phyloP scores from a whole-genome alignment of 1,284 basidiomycete species.

The Austropuccinia psidii region DNA sequence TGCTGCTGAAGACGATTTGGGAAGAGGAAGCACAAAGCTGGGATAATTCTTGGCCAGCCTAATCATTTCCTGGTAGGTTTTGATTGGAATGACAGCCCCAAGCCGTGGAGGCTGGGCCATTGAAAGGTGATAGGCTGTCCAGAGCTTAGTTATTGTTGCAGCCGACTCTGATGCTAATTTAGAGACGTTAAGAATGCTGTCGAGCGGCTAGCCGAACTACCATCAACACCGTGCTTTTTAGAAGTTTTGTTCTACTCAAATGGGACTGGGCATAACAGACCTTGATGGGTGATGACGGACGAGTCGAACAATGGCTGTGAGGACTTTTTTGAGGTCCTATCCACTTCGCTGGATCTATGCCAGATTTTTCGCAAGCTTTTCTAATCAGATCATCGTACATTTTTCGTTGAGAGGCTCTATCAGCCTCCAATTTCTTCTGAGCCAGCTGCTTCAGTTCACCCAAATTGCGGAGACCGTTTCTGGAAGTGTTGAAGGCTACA shows the following conservation, averaged over 20 bases:
- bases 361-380: conserved; percentile 6
- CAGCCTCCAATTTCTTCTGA: conserved; percentile 6
- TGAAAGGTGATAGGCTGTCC: conserved; percentile 70
- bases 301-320: neutral
- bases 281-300: conserved; percentile 24
- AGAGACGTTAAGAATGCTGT: conserved; percentile 67
- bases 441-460: conserved; percentile 19
- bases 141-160: conserved; percentile 66
- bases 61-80: conserved; percentile 66
- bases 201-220: conserved; percentile 58
- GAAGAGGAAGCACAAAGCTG: conserved; percentile 67
- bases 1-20: neutral
- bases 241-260: neutral
- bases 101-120: conserved; percentile 59
- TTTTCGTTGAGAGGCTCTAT: conserved; percentile 6
- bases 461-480: conserved; percentile 18
- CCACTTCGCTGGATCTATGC: neutral
- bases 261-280: neutral
- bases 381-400: conserved; percentile 17
- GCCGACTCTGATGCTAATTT: conserved; percentile 65
- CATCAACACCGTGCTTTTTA: neutral
- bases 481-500: neutral
- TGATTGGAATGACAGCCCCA: conserved; percentile 66
- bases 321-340: neutral
- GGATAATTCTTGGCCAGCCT: conserved; percentile 60